Evolutionary conservation across 2,329 filamentous ascomycete species (phyloP).

Genomic region (Cytospora leucostoma): DNA sequence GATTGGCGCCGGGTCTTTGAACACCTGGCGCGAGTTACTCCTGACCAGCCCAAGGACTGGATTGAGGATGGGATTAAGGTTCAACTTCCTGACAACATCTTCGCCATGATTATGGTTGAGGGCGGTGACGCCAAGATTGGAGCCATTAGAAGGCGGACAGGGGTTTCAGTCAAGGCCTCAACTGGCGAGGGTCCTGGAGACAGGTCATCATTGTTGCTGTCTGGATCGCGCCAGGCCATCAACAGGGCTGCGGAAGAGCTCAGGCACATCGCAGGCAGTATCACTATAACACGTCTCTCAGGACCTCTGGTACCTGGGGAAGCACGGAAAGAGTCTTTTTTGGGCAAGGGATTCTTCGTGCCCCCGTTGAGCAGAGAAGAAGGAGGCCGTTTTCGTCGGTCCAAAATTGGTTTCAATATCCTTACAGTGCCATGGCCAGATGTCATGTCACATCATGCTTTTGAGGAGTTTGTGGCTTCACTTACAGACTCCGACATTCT

Average conservation of each 20-base stretch:
- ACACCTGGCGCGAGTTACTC: conserved; percentile 42
- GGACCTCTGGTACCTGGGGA: conserved; percentile 8
- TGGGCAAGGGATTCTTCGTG: conserved; percentile 6
- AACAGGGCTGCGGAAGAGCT: conserved; percentile 32
- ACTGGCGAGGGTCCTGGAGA: conserved; percentile 14
- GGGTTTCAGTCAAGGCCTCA: conserved; percentile 32
- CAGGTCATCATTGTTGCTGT: conserved; percentile 32
- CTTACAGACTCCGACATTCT: conserved; percentile 39
- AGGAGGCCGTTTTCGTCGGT: conserved; percentile 3
- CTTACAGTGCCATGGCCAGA: conserved; percentile 14
- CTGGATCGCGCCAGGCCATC: conserved; percentile 30
- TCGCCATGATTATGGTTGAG: conserved; percentile 25
- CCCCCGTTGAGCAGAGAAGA: conserved; percentile 23
- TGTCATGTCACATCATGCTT: conserved; percentile 32
- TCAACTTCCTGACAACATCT: conserved; percentile 29
- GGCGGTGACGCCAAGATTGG: conserved; percentile 31
- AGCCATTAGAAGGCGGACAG: conserved; percentile 35
- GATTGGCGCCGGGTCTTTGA: conserved; percentile 46
- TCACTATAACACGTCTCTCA: conserved; percentile 28
- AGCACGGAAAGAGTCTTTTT: conserved; percentile 1
- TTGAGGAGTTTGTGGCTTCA: conserved; percentile 45
- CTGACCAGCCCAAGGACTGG: conserved; percentile 20
- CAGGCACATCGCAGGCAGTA: conserved; percentile 23
- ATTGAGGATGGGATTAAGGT: conserved; percentile 33
- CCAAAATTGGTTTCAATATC: conserved; percentile 3